Conservation (phyloP, 2,329 filamentous ascomycete species). For the Penicillium italicum region DNA sequence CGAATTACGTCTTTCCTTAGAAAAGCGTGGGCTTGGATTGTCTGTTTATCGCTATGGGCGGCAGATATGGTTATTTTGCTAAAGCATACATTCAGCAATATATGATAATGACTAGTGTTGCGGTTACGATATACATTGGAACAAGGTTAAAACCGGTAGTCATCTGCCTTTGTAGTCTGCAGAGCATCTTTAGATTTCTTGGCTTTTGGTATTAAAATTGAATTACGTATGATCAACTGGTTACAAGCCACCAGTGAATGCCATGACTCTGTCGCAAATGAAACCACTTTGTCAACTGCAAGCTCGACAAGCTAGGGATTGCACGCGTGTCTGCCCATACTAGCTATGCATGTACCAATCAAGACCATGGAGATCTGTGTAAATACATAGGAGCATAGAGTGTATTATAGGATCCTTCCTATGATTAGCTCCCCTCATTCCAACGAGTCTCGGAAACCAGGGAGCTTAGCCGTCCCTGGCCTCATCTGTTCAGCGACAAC, state of each 20-base stretch:
- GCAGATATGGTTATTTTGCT: background rate
- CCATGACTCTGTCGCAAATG: background rate
- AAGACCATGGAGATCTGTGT: too few species aligned
- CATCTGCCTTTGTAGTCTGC: background rate
- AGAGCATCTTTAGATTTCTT: background rate
- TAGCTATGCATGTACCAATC: too few species aligned
- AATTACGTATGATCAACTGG: background rate
- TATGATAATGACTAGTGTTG: background rate
- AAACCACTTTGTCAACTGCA: background rate
- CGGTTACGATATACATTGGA: background rate
- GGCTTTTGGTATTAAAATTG: too few species aligned
- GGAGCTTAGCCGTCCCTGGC: too few species aligned
- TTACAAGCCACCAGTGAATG: background rate
- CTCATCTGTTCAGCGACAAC: too few species aligned
- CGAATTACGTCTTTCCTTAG: slow-evolving; percentile 8
- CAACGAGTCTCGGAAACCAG: too few species aligned
- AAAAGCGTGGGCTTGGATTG: slow-evolving; percentile 3
- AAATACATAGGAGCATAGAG: too few species aligned
- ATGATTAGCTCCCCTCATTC: too few species aligned
- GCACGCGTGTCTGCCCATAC: too few species aligned
- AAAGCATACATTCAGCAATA: background rate
- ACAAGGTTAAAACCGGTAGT: background rate
- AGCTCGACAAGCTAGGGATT: too few species aligned
- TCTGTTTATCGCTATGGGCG: background rate
- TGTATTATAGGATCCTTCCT: too few species aligned